Percentiles rank a stretch among this genome's conserved stretches.
Evolutionary conservation across 2,329 filamentous ascomycete genomes (phyloP).

Genomic region (Colletotrichum brevisporum): DNA sequence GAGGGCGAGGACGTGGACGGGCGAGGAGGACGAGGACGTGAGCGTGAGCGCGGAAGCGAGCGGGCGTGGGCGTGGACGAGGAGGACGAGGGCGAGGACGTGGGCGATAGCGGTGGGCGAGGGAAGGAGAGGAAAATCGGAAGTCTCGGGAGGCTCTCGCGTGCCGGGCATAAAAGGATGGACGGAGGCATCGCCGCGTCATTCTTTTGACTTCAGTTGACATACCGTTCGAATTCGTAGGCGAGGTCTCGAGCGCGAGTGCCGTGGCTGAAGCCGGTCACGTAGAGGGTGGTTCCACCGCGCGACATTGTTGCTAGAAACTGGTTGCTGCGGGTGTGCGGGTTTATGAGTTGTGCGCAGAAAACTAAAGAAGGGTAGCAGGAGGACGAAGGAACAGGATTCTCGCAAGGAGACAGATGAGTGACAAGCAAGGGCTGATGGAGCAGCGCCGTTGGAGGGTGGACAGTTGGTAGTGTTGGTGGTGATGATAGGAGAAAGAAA

Average conservation of each 20-base stretch:
- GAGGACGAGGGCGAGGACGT: constrained; percentile 56
- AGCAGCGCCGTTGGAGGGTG: constrained; percentile 27
- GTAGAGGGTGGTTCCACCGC: constrained; percentile 93
- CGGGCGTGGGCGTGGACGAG: constrained; percentile 51
- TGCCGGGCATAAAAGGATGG: constrained; percentile 56
- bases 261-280: constrained; percentile 99
- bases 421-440: constrained; percentile 31
- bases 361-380: background rate
- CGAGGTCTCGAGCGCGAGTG: constrained; percentile 97
- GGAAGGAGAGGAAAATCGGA: constrained; percentile 49
- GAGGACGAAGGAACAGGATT: constrained; percentile 8
- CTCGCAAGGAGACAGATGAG: background rate
- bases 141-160: constrained; percentile 48
- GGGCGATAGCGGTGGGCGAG: constrained; percentile 48
- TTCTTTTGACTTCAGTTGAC: constrained; percentile 67
- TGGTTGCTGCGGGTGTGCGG: constrained; percentile 18
- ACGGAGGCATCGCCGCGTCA: constrained; percentile 64
- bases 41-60: constrained; percentile 46
- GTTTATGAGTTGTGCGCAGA: constrained; percentile 18
- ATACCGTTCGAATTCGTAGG: constrained; percentile 99
- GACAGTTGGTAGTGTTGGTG: constrained; percentile 33
- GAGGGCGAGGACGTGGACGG: constrained; percentile 43
- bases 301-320: constrained; percentile 78
- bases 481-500: constrained; percentile 31
- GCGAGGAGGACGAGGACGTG: constrained; percentile 47